Conservation (phyloP, 768 basidiomycete genomes). For the Serendipita indica region DNA sequence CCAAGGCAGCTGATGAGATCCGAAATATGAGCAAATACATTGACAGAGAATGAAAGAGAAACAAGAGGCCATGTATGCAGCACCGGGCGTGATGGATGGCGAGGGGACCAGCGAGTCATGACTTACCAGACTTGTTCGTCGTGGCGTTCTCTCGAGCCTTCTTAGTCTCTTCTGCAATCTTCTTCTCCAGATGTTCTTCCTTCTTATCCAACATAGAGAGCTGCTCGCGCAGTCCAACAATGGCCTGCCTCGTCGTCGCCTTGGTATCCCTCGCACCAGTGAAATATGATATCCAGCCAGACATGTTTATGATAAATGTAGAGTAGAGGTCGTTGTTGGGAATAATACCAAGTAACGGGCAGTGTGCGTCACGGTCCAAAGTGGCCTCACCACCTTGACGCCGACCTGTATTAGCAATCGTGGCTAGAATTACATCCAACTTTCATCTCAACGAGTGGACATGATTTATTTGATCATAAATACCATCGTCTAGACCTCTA, state of each 20-base stretch:
- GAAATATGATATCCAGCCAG: constrained; percentile 71
- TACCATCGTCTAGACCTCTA: too few relatives aligned
- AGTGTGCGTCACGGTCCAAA: too few relatives aligned
- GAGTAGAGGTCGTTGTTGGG: too few relatives aligned
- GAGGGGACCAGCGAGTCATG: not conserved
- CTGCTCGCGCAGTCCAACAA: constrained; percentile 84
- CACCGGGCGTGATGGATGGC: not conserved
- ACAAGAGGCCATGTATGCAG: not conserved
- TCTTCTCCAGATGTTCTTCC: constrained; percentile 91
- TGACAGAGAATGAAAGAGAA: not conserved
- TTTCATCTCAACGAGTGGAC: too few relatives aligned
- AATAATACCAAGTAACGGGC: too few relatives aligned
- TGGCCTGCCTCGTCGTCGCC: constrained; percentile 79
- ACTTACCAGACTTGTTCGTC: constrained; percentile 81
- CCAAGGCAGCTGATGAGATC: constrained; percentile 54
- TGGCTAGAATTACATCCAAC: too few relatives aligned
- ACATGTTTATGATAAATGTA: constrained; percentile 22
- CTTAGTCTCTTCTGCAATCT: constrained; percentile 86
- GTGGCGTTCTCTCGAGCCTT: constrained; percentile 90
- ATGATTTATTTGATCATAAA: too few relatives aligned
- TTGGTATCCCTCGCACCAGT: constrained; percentile 69
- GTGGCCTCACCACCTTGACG: too few relatives aligned
- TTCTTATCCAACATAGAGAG: constrained; percentile 98
- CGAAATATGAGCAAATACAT: not conserved
- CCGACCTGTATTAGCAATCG: too few relatives aligned